Conservation (phyloP, 768 basidiomycete genomes). For the Naematelia encephala region DNA sequence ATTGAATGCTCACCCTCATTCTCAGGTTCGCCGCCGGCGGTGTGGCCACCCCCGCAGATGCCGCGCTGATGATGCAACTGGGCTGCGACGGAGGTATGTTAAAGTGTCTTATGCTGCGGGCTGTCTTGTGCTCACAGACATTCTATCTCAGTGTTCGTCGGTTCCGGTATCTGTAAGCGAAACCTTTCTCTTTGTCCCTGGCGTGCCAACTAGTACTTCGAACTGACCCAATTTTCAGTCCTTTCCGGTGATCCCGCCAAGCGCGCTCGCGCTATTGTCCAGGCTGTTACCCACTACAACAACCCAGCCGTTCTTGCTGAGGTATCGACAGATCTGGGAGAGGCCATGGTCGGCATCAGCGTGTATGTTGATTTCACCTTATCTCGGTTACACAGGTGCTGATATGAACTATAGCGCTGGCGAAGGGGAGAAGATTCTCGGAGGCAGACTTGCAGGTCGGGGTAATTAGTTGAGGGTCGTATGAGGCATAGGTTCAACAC, state of each 20-base stretch:
- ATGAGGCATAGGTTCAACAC: too few relatives aligned
- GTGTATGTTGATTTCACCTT: slow-evolving; percentile 13
- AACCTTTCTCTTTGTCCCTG: slow-evolving; percentile 33
- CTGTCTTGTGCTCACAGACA: slow-evolving; percentile 11
- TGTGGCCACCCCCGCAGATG: slow-evolving; percentile 92
- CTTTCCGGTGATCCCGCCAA: slow-evolving; percentile 91
- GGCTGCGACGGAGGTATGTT: slow-evolving; percentile 88
- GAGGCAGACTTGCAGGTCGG: slow-evolving; percentile 43
- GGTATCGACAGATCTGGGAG: slow-evolving; percentile 68
- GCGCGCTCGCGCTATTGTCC: slow-evolving; percentile 90
- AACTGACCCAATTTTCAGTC: slow-evolving; percentile 13
- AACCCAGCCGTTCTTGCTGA: slow-evolving; percentile 89
- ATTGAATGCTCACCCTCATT: too few relatives aligned
- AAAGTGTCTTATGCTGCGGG: neutral
- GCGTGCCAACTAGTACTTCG: neutral
- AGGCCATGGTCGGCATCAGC: slow-evolving; percentile 84
- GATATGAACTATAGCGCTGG: slow-evolving; percentile 52
- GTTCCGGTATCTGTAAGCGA: slow-evolving; percentile 90
- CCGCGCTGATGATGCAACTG: slow-evolving; percentile 98
- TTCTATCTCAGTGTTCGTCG: slow-evolving; percentile 77
- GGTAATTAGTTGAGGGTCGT: slow-evolving; percentile 36
- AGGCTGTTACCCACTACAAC: slow-evolving; percentile 96
- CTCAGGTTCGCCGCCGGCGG: slow-evolving; percentile 83
- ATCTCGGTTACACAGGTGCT: too few relatives aligned
- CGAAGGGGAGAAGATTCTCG: slow-evolving; percentile 31